Evolutionary conservation across 2,329 filamentous ascomycete genomes (phyloP), one percentile per base, ranked within the genome.

Genomic region (Cadophora sp.): DNA sequence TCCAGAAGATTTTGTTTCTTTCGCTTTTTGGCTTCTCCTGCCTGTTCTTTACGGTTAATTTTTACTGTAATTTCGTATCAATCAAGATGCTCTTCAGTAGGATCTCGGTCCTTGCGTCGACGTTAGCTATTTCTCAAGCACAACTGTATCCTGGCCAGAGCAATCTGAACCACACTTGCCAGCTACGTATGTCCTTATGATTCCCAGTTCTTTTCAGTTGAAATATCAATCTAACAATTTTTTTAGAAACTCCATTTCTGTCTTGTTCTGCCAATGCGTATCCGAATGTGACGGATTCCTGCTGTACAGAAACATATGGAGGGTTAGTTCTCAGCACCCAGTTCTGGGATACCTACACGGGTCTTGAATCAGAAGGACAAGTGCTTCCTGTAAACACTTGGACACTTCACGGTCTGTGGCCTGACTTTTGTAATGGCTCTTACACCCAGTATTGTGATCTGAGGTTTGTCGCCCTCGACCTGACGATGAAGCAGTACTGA

Each of bases 391-490:
- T 79, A 55, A 78, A 87, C 53, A 80, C 82, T 3, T 91, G 86
- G 85, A 86, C 84, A 0, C 80, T 91, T 12, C 73, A 76, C 68
- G 74, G 72, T n/a, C 67, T 76, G 2, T 76, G 75, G 75, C 80
- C 83, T 1, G 83, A 84, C 71, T 84, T 82, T 69, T 85, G 82
- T 71, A 80, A 83, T 79, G 86, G 87, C 58, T 84, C 83, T 0
- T 91, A 87, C 76, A 90, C 87, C 0, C 88, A 91, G 70, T 92
- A 90, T 78, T 91, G 89, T 79, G 89, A 91, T 74, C 76, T 89
- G 61, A 80, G 73, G 77, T 80, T 67, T 68, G 74, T 43, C 9
- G 4, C 19, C n/a, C 34, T 24, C 31, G 22, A 16, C 3, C 26
- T 59, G 29, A 50, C 50, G 22, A 37, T 6, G n/a, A 24, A 4